Conservation (phyloP, 2,329 filamentous ascomycete genomes). For the Microsporum canis region DNA sequence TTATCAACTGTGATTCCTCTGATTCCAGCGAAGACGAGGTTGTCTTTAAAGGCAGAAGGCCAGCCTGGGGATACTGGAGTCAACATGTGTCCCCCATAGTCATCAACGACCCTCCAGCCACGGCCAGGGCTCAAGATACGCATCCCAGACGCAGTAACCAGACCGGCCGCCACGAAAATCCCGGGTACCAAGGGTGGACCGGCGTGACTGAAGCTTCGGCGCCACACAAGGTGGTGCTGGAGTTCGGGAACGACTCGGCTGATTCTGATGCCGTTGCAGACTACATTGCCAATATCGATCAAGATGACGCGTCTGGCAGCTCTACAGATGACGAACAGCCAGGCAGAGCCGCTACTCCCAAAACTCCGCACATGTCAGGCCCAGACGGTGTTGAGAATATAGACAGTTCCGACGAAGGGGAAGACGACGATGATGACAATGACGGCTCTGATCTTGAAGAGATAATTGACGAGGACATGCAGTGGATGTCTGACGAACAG, state of each 20-base stretch:
- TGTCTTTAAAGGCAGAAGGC: slow-evolving; percentile 27
- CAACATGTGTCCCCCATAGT: neutral
- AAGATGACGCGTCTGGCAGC: neutral
- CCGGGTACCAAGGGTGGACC: neutral
- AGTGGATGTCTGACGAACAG: slow-evolving; percentile 46
- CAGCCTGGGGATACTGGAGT: neutral
- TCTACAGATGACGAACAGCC: slow-evolving; percentile 11
- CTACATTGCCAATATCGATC: slow-evolving; percentile 31
- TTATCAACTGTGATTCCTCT: slow-evolving; percentile 25
- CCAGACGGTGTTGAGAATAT: neutral
- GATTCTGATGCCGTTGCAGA: slow-evolving; percentile 23
- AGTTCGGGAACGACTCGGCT: neutral
- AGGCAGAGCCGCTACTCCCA: neutral
- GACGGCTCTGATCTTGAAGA: slow-evolving; percentile 23
- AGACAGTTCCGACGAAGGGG: neutral
- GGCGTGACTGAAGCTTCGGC: neutral
- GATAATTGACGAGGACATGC: slow-evolving; percentile 23
- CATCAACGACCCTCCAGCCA: neutral
- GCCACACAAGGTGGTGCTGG: neutral
- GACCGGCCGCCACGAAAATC: neutral
- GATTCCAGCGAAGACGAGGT: slow-evolving; percentile 58
- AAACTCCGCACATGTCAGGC: neutral
- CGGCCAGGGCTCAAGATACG: neutral
- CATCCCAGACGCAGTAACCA: neutral
- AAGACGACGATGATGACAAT: slow-evolving; percentile 24